Evolutionary conservation across 1,284 basidiomycete genomes (phyloP).

Genomic region (Wolfiporia cocos): DNA sequence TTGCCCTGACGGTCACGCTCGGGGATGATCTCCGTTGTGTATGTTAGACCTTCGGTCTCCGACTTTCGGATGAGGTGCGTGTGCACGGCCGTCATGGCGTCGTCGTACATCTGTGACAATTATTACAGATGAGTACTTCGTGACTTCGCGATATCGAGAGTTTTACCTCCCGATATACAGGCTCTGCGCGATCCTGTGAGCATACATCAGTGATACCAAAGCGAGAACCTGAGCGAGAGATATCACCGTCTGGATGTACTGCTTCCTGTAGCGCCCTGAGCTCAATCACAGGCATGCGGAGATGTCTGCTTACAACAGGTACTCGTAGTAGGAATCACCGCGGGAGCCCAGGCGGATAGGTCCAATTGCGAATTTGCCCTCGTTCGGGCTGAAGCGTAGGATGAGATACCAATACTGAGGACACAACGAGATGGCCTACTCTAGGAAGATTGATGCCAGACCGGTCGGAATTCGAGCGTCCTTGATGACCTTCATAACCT

Average conservation of each 20-base stretch:
- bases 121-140: neutral
- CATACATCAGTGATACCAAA: too few relatives aligned
- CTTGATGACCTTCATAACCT: slow-evolving; percentile 75
- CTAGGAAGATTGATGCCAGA: slow-evolving; percentile 82
- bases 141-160: too few relatives aligned
- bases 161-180: slow-evolving; percentile 72
- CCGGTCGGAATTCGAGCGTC: slow-evolving; percentile 61
- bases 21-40: slow-evolving; percentile 79
- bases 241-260: slow-evolving; percentile 77
- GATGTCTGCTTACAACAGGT: slow-evolving; percentile 59
- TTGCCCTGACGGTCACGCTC: slow-evolving; percentile 38
- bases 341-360: slow-evolving; percentile 88
- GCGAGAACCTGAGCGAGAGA: too few relatives aligned
- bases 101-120: slow-evolving; percentile 71
- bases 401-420: neutral
- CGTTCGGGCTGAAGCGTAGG: slow-evolving; percentile 41
- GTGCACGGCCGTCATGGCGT: slow-evolving; percentile 80
- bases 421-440: slow-evolving; percentile 37
- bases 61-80: slow-evolving; percentile 67
- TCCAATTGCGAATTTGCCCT: slow-evolving; percentile 67
- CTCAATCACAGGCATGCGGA: slow-evolving; percentile 3
- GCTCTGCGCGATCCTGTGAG: slow-evolving; percentile 76
- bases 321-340: slow-evolving; percentile 95
- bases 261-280: slow-evolving; percentile 46
- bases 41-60: slow-evolving; percentile 53